A percentile compares a stretch with the other conserved stretches of the same genome.
These are phyloP conservation scores for Forsythia viridissima DNA, from an alignment of 257 asterid species.

Conservation along the genomic window DNA sequence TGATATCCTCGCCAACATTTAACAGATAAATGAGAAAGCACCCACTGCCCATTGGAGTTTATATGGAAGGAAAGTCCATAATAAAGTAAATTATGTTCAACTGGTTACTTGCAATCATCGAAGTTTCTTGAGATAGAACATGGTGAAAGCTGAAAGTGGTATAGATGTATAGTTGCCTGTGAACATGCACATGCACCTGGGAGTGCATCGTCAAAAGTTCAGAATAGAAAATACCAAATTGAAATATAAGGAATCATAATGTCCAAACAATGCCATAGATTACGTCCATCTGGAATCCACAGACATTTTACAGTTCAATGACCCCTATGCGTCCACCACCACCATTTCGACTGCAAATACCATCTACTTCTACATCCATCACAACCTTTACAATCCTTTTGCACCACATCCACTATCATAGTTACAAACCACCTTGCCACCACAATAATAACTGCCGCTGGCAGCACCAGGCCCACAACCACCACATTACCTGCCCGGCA, in stretches of 20 bases:
- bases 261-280: neutral
- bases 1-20: neutral
- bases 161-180: neutral
- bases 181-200: neutral
- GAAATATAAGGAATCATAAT: neutral
- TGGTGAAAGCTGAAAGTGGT: neutral
- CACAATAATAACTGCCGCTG: neutral
- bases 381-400: neutral
- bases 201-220: neutral
- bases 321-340: neutral
- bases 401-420: neutral
- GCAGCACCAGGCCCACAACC: neutral
- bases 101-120: neutral
- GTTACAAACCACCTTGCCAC: neutral
- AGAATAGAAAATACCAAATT: neutral
- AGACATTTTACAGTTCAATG: neutral
- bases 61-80: neutral
- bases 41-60: neutral
- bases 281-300: neutral
- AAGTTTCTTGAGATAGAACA: neutral
- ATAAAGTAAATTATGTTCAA: neutral
- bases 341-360: neutral
- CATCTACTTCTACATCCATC: neutral
- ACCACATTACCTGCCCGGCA: neutral
- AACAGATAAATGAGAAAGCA: neutral